Percentiles rank a stretch among this genome's conserved stretches.
Evolutionary conservation across 2,329 filamentous ascomycete species (phyloP).

Genomic region (Colletotrichum gloeosporioides): DNA sequence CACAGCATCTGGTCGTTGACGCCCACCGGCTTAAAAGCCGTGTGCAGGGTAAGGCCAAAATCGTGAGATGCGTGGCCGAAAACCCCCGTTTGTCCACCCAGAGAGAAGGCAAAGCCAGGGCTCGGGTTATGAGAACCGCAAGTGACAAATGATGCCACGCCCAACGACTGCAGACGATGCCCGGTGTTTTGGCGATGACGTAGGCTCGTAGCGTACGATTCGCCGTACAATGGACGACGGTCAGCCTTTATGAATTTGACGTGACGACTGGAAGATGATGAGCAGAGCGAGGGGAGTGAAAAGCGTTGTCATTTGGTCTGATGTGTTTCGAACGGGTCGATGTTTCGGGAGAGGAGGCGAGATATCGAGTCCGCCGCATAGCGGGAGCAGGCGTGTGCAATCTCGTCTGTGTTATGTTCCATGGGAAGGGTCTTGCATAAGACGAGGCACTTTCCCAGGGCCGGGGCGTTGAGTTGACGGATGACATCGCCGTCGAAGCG

Average conservation of each 20-base stretch:
- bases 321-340: not conserved
- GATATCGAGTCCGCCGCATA: not conserved
- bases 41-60: not conserved
- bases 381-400: not conserved
- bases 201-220: not conserved
- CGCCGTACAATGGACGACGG: not conserved
- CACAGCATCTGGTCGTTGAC: not conserved
- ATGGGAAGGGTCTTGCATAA: not conserved
- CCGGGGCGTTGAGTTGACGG: not conserved
- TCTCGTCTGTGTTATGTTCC: not conserved
- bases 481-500: not conserved
- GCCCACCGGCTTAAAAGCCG: not conserved
- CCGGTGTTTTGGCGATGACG: not conserved
- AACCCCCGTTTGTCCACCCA: not conserved
- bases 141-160: not conserved
- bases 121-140: not conserved
- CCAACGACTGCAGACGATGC: not conserved
- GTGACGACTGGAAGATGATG: not conserved
- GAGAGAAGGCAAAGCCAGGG: not conserved
- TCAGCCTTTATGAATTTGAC: not conserved
- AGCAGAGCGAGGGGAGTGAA: not conserved
- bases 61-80: not conserved
- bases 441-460: not conserved
- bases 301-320: not conserved
- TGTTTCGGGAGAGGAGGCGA: conserved; percentile 3